A percentile compares a stretch with the other conserved stretches of the same genome.
Evolutionary conservation across 2,329 filamentous ascomycete species (phyloP).

Genomic region (Penicillium griseofulvum): DNA sequence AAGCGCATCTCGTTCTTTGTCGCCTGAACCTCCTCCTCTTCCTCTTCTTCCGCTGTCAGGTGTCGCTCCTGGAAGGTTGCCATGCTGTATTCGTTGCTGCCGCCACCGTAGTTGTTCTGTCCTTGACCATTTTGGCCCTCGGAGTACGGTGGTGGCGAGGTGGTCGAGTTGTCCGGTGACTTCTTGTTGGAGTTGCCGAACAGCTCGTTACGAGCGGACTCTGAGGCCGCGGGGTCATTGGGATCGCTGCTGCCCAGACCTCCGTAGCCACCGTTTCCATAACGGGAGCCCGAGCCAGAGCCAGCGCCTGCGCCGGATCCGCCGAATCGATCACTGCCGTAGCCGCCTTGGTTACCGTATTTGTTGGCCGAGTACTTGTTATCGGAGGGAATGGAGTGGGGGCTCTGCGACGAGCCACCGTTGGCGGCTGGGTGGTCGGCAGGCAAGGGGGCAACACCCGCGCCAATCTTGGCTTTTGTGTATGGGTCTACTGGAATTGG

Average conservation of each 20-base stretch:
- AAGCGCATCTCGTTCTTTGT: constrained; percentile 72
- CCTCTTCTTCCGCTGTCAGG: constrained; percentile 77
- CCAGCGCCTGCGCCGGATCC: constrained; percentile 29
- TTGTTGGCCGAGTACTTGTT: constrained; percentile 39
- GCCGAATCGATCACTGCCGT: constrained; percentile 55
- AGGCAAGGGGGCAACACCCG: constrained; percentile 40
- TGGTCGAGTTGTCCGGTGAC: constrained; percentile 45
- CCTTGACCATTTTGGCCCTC: constrained; percentile 19
- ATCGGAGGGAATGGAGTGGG: constrained; percentile 32
- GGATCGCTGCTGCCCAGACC: constrained; percentile 52
- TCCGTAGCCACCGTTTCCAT: constrained; percentile 54
- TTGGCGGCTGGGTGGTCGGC: constrained; percentile 31
- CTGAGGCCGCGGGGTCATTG: constrained; percentile 51
- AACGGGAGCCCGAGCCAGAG: constrained; percentile 45
- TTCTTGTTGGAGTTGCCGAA: constrained; percentile 57
- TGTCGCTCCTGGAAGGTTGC: constrained; percentile 65
- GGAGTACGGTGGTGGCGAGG: constrained; percentile 34
- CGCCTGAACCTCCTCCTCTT: constrained; percentile 68
- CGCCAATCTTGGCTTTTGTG: constrained; percentile 48
- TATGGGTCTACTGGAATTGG: constrained; percentile 55
- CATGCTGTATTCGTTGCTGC: constrained; percentile 37
- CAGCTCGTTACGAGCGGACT: constrained; percentile 56
- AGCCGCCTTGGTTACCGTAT: constrained; percentile 49
- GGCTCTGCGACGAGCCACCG: constrained; percentile 24
- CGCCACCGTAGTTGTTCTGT: constrained; percentile 31